phyloP scores from a whole-genome alignment of 495 filamentous ascomycete species.

The Saxispiralis lemnorum region DNA sequence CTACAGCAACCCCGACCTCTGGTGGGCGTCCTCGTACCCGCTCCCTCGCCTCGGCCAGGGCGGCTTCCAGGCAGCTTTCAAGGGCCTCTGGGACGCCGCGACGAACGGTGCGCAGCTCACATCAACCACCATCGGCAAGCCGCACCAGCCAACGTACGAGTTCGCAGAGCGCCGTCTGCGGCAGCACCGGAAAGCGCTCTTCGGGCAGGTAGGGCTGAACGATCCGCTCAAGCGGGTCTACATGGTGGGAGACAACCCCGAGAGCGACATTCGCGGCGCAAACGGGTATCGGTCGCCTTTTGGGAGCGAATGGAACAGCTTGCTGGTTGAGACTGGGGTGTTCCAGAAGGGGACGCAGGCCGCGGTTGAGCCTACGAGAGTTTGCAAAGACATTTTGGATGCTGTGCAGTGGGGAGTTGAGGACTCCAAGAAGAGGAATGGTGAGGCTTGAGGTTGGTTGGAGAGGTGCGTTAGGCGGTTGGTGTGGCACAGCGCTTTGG shows the following conservation, averaged over 20 bases:
- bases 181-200: constrained; percentile 33
- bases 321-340: constrained; percentile 77
- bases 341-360: constrained; percentile 39
- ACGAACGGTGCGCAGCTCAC: constrained; percentile 45
- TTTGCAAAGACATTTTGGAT: constrained; percentile 50
- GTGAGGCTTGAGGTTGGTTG: neutral
- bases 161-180: constrained; percentile 64
- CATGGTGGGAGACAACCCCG: constrained; percentile 97
- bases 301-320: constrained; percentile 58
- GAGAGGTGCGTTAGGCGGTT: neutral
- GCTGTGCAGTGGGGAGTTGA: constrained; percentile 48
- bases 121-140: constrained; percentile 69
- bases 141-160: constrained; percentile 52
- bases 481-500: neutral
- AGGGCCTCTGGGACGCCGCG: constrained; percentile 56
- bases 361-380: constrained; percentile 35
- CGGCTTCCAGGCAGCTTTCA: constrained; percentile 65
- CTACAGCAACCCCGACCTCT: constrained; percentile 78
- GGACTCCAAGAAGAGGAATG: constrained; percentile 13
- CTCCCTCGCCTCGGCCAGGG: constrained; percentile 88
- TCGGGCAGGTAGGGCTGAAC: constrained; percentile 19
- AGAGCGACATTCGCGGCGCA: constrained; percentile 78
- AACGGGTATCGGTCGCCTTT: constrained; percentile 50
- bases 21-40: constrained; percentile 68
- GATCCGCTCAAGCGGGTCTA: constrained; percentile 50